phyloP scores from a whole-genome alignment of 345 rosid species.

The Linum trigynum region DNA sequence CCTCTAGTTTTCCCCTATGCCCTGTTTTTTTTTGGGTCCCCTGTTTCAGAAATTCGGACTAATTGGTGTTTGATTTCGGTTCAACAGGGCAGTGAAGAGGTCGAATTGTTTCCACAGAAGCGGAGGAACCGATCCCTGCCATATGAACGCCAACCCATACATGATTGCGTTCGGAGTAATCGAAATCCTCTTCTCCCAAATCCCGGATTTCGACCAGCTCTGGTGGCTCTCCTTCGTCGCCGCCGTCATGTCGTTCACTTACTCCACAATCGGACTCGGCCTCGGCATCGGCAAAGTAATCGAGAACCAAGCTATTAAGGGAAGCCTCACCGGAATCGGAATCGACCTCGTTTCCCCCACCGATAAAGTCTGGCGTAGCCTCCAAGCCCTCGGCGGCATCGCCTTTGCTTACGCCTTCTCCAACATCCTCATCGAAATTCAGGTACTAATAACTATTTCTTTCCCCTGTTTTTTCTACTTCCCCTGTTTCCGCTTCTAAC shows the following conservation, averaged over 20 bases:
- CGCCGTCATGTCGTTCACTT: conserved; percentile 2
- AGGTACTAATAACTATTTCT: neutral
- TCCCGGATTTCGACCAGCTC: neutral
- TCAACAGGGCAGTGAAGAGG: neutral
- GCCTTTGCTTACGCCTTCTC: conserved; percentile 3
- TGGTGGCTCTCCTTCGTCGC: neutral
- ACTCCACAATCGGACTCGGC: neutral
- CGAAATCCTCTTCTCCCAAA: neutral
- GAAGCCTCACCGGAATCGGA: neutral
- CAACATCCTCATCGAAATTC: conserved; percentile 1
- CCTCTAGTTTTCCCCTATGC: too few relatives aligned
- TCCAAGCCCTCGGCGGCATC: conserved; percentile 3
- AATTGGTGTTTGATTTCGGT: too few relatives aligned
- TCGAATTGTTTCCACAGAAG: neutral
- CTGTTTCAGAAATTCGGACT: neutral
- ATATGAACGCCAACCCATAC: neutral
- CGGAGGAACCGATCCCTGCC: neutral
- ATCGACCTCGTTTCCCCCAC: neutral
- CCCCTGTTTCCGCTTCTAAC: neutral
- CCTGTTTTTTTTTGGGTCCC: neutral
- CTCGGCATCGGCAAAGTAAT: neutral
- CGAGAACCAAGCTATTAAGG: neutral
- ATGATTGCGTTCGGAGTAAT: neutral
- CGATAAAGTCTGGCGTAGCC: neutral
- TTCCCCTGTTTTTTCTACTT: neutral